Evolutionary conservation across 768 basidiomycete species (phyloP), one percentile per base, ranked within the genome.

Genomic region (Brasilioporus rufonigricans): DNA sequence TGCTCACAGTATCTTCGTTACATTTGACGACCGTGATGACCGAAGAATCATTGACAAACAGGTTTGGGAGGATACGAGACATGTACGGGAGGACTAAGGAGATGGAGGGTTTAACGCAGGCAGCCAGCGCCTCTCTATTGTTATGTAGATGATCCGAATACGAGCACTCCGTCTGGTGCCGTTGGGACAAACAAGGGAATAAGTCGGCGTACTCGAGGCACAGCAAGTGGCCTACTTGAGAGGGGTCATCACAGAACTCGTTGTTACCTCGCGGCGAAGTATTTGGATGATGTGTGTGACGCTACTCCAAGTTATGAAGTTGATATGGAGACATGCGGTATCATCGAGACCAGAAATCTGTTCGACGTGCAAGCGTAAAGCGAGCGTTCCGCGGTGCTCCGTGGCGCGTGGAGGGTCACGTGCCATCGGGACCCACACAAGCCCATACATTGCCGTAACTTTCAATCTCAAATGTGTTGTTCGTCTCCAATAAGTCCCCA

Each of bases 31-130:
- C 71, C 0, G 41, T 52, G 45, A 80, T 68, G 5, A 59, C 51
- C 0, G 64, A 55, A 19, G 62, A 47, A 14, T 56, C 49, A 0
- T 55, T 48, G 13, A 57, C 59, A 65, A 73, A 78, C 23, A 81
- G 41, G 27, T 70, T 53, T 58, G 76, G 78, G 3, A 53, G 9
- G 36, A 77, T 24, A 5, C 33, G 62, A 45, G 65, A 69, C 61
- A 61, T 61, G 47, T 18, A 21, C 2, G 29, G 13, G 31, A 59
- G 43, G 50, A 27, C 8, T 40, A 41, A 47, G 3, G 36, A n/a
- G 40, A 23, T 23, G 29, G 29, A 21, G 38, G 21, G 27, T 12
- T 16, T 31, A 23, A 14, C 5, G 12, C 7, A 24, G 4, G 4
- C 14, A 2, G 10, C n/a, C 24, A 9, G 6, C 18, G 14, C 12